Evolutionary conservation across 345 rosid species (phyloP), one percentile per base, ranked within the genome.

Genomic region (Moricandia moricandioides): DNA sequence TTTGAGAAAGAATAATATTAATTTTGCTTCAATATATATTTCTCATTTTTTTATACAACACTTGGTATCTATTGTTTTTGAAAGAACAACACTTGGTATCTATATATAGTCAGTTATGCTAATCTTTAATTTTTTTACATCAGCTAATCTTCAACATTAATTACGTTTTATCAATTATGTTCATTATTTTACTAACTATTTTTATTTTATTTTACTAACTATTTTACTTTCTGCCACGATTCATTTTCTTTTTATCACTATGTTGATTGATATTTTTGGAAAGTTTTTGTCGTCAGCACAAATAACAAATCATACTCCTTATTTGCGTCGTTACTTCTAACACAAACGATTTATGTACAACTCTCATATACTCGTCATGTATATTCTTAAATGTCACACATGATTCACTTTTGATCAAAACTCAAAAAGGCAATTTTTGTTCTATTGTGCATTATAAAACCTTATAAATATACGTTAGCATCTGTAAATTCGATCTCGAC

Each of bases 361-460:
- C 63, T 37, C 6, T 55, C 63, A 6, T 52, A 8, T 3, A 8
- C 26, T 9, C 58, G 58, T 8, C 11, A 52, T 52, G 58, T 52
- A 52, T 52, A 52, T 52, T 18, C 27, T 21, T 17, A 18, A 17
- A 52, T 18, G 5, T 1, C 52, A 45, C 57, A 52, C 9, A 17
- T 18, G 57, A 52, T 21, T 51, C 26, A 17, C 12, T 17, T 52
- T 17, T 52, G 11, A 8, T 17, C 12, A 18, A 52, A 17, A 52
- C 30, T 54, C 31, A 60, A 65, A 65, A 73, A 73, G 16, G 47
- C 31, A 39, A 12, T 5, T 65, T 39, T 65, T 73, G 77, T 64
- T 37, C 4, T 52, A 2, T 35, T 65, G 65, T 65, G 47, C 39
- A 72, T 7, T 37, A 11, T 26, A 63, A 35, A 60, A 49, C 35